phyloP scores from a whole-genome alignment of 2,329 filamentous ascomycete genomes.

The Colletotrichum sansevieriae region DNA sequence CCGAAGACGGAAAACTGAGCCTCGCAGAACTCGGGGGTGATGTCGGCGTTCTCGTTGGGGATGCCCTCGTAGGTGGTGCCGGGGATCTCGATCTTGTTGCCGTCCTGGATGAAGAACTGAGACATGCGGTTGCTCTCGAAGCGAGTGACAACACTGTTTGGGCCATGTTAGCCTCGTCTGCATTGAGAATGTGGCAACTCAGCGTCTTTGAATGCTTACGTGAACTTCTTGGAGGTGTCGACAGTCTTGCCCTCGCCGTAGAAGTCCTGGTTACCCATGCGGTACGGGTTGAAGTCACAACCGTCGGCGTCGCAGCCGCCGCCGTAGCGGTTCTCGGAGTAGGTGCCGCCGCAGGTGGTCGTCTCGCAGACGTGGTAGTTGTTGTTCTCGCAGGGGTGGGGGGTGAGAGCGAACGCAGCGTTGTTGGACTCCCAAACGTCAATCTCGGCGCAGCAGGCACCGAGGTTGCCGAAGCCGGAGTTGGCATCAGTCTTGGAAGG shows the following conservation, averaged over 20 bases:
- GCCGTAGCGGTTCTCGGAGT: slow-evolving; percentile 63
- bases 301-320: slow-evolving; percentile 75
- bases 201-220: slow-evolving; percentile 40
- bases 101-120: slow-evolving; percentile 42
- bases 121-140: slow-evolving; percentile 52
- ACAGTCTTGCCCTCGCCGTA: slow-evolving; percentile 70
- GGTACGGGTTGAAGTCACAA: slow-evolving; percentile 76
- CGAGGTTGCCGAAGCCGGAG: slow-evolving; percentile 44
- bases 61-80: slow-evolving; percentile 49
- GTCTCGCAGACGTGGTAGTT: slow-evolving; percentile 43
- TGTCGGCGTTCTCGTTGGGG: slow-evolving; percentile 70
- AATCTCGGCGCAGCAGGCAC: slow-evolving; percentile 46
- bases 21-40: slow-evolving; percentile 68
- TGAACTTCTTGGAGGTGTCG: slow-evolving; percentile 69
- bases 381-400: slow-evolving; percentile 44
- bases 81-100: slow-evolving; percentile 32
- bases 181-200: slow-evolving; percentile 53
- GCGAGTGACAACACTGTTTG: slow-evolving; percentile 68
- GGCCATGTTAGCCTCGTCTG: slow-evolving; percentile 18
- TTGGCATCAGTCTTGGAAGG: slow-evolving; percentile 42
- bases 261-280: slow-evolving; percentile 69
- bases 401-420: slow-evolving; percentile 45
- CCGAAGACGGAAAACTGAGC: slow-evolving; percentile 66
- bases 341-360: slow-evolving; percentile 61
- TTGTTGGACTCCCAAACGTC: slow-evolving; percentile 47